These are phyloP conservation scores for Yarrowia bubula DNA, from an alignment of 805 yeast species.

Conservation along the genomic window DNA sequence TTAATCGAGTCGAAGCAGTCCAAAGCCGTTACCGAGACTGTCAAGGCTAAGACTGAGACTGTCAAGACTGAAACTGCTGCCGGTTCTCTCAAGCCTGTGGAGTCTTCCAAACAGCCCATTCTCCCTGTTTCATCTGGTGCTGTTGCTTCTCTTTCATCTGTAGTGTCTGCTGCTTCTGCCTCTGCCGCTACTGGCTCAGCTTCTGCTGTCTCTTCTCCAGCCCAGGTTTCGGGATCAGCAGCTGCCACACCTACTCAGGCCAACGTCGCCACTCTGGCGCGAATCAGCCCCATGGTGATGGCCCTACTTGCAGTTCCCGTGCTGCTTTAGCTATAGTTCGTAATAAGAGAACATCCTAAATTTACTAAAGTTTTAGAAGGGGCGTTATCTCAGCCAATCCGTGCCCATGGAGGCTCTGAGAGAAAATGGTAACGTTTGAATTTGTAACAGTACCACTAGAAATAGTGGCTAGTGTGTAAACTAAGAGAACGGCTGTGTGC, in stretches of 20 bases:
- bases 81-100: background rate
- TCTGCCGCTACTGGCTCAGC: background rate
- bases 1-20: background rate
- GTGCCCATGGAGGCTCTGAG: background rate
- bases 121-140: no score
- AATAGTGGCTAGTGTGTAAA: background rate
- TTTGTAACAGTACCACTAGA: background rate
- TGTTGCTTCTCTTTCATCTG: background rate
- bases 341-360: background rate
- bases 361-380: no score
- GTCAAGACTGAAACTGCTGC: background rate
- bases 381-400: constrained; percentile 13
- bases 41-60: background rate
- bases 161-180: background rate
- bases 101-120: no score
- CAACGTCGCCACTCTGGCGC: constrained; percentile 23
- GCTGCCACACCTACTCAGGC: background rate
- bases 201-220: background rate
- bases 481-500: background rate
- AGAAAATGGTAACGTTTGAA: constrained; percentile 3
- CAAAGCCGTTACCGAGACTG: background rate
- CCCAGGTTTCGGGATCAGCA: constrained; percentile 1
- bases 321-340: background rate
- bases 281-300: constrained; percentile 23
- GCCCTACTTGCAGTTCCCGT: constrained; percentile 1